Conservation (phyloP, 2,329 filamentous ascomycete species). For the Trichoderma pleuroti region DNA sequence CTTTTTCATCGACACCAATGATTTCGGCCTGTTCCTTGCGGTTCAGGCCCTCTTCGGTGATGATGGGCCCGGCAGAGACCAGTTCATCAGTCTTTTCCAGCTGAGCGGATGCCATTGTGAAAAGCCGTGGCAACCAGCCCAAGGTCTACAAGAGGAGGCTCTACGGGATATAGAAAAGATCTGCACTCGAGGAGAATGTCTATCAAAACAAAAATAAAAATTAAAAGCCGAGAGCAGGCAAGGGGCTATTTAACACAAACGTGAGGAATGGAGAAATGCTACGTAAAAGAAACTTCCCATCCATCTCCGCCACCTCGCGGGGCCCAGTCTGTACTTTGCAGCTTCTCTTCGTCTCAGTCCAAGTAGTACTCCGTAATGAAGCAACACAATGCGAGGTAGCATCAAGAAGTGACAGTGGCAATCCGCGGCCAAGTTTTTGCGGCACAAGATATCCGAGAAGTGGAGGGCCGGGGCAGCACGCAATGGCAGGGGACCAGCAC, state of each 20-base stretch:
- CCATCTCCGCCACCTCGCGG: neutral
- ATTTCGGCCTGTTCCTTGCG: conserved; percentile 13
- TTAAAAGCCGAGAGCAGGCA: neutral
- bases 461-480: conserved; percentile 13
- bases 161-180: neutral
- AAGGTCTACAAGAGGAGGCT: neutral
- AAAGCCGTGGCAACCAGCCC: neutral
- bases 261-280: neutral
- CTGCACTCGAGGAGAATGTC: neutral
- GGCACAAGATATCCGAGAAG: conserved; percentile 9
- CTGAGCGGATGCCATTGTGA: conserved; percentile 14
- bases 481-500: neutral
- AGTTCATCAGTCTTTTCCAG: conserved; percentile 1
- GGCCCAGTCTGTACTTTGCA: neutral
- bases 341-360: neutral
- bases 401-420: neutral
- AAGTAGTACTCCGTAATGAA: too few relatives aligned
- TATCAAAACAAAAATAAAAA: neutral
- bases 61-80: neutral
- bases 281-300: neutral
- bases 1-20: conserved; percentile 20
- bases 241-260: neutral
- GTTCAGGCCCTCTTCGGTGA: neutral
- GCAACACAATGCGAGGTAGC: neutral
- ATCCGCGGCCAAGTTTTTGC: neutral